Conservation (phyloP, 1,139 yeast species). For the Blastobotrys illinoisensis region DNA sequence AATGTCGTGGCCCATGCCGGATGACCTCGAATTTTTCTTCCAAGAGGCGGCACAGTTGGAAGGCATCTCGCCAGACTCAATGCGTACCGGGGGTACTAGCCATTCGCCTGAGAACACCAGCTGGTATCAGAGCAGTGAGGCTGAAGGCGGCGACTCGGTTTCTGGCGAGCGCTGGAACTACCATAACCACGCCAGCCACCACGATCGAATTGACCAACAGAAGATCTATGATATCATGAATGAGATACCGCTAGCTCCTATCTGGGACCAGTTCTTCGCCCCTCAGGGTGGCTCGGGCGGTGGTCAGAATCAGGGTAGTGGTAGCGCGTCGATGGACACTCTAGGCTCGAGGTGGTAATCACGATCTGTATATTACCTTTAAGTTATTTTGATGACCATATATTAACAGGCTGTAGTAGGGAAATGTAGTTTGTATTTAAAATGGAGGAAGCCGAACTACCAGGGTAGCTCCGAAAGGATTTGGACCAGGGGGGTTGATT, state of each 20-base stretch:
- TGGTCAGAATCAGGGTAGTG: neutral
- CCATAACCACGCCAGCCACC: neutral
- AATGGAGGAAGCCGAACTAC: neutral
- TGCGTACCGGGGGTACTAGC: constrained; percentile 12
- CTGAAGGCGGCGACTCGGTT: constrained; percentile 10
- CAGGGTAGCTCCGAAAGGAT: neutral
- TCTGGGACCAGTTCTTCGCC: constrained; percentile 70
- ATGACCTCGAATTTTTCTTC: constrained; percentile 25
- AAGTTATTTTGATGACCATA: neutral
- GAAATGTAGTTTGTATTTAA: neutral
- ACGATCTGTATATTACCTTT: constrained; percentile 1
- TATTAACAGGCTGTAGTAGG: neutral
- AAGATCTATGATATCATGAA: constrained; percentile 56
- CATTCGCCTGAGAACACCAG: constrained; percentile 11
- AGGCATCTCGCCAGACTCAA: constrained; percentile 20
- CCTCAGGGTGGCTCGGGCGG: constrained; percentile 6
- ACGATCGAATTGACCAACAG: constrained; percentile 41
- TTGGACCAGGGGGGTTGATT: neutral
- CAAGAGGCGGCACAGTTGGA: constrained; percentile 26
- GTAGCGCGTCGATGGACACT: constrained; percentile 4
- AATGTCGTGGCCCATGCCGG: constrained; percentile 20
- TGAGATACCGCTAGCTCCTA: constrained; percentile 62
- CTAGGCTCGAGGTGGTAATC: constrained; percentile 5
- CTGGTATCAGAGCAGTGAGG: constrained; percentile 10
- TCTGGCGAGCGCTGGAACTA: constrained; percentile 2